Evolutionary conservation across 1,284 basidiomycete genomes (phyloP).

Genomic region (Ustilago lituana): DNA sequence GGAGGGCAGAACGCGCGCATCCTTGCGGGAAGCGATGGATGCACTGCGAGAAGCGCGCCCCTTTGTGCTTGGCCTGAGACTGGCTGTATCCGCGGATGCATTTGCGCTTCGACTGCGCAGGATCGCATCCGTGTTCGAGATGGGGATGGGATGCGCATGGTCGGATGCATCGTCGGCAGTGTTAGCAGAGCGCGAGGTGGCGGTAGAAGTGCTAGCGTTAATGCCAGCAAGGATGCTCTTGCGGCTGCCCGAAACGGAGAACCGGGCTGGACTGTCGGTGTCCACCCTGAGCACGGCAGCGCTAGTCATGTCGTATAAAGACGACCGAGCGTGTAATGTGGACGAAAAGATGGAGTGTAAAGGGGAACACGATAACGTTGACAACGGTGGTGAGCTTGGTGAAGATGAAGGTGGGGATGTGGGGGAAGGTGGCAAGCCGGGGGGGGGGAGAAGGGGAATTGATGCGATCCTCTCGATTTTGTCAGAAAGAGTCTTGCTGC

Average conservation of each 20-base stretch:
- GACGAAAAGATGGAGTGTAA: too few species aligned
- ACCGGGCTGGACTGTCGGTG: constrained; percentile 11
- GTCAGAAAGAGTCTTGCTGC: too few species aligned
- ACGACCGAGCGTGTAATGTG: too few species aligned
- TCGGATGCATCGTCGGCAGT: constrained; percentile 16
- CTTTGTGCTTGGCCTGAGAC: constrained; percentile 11
- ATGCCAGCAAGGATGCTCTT: constrained; percentile 46
- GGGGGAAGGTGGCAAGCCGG: too few species aligned
- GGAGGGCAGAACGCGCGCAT: constrained; percentile 3
- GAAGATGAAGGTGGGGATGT: neutral
- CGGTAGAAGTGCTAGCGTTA: constrained; percentile 10
- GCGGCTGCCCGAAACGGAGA: constrained; percentile 32
- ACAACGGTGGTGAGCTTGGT: too few species aligned
- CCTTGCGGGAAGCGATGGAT: constrained; percentile 21
- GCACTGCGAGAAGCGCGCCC: constrained; percentile 21
- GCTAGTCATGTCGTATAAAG: constrained; percentile 41
- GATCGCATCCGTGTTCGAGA: constrained; percentile 50
- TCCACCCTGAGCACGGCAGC: constrained; percentile 44
- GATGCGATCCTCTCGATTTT: too few species aligned
- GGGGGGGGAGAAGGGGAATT: too few species aligned
- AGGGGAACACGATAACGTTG: too few species aligned
- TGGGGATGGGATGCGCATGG: constrained; percentile 22
- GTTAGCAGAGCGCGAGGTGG: neutral
- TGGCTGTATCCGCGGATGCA: constrained; percentile 8
- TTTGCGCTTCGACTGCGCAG: constrained; percentile 30